Conservation (phyloP, 257 asterid species). For the Ballota nigra region DNA sequence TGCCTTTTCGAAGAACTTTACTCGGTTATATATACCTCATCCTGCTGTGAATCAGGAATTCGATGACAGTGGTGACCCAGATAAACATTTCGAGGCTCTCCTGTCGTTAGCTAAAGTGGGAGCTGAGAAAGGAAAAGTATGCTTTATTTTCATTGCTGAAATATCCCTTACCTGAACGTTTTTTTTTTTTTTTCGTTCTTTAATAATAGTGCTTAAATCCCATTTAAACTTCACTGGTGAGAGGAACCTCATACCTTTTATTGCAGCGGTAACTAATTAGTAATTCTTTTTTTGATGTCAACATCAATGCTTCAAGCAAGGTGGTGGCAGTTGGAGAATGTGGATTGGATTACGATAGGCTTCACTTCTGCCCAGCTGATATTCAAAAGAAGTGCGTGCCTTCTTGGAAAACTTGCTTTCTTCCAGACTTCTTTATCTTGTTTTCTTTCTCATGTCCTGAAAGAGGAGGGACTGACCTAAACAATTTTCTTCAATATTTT, state of each 20-base stretch:
- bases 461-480: not conserved
- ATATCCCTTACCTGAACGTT: not conserved
- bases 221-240: slow-evolving; percentile 1
- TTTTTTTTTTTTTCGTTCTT: not conserved
- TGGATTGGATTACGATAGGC: slow-evolving; percentile 96
- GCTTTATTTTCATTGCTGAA: slow-evolving; percentile 19
- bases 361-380: slow-evolving; percentile 82
- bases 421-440: not conserved
- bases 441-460: not conserved
- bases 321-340: slow-evolving; percentile 99
- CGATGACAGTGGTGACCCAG: slow-evolving; percentile 92
- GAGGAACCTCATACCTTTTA: slow-evolving; percentile 9
- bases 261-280: slow-evolving; percentile 16
- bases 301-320: slow-evolving; percentile 49
- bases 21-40: slow-evolving; percentile 12
- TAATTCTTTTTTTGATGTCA: slow-evolving; percentile 12
- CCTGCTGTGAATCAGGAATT: slow-evolving; percentile 56
- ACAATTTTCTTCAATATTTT: not conserved
- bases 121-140: slow-evolving; percentile 90
- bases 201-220: not conserved
- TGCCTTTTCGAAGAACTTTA: not conserved
- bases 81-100: slow-evolving; percentile 74
- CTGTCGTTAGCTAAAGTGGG: slow-evolving; percentile 79
- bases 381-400: slow-evolving; percentile 81
- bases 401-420: slow-evolving; percentile 19